phyloP scores from a whole-genome alignment of 2,329 filamentous ascomycete species.

The Pleurostoma richardsiae region DNA sequence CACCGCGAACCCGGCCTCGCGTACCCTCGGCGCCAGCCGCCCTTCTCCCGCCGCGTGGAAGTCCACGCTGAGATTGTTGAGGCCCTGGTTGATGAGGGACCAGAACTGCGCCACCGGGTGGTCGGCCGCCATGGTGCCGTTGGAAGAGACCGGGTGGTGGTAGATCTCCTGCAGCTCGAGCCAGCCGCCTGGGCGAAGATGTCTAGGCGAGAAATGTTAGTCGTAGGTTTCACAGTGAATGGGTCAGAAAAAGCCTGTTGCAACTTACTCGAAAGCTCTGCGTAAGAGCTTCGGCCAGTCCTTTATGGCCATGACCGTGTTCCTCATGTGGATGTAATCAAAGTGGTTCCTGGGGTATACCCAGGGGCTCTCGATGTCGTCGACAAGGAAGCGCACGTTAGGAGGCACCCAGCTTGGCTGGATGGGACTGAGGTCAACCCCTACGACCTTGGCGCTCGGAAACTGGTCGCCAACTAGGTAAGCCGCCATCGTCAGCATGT shows the following conservation, averaged over 20 bases:
- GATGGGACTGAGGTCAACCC: slow-evolving; percentile 39
- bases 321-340: slow-evolving; percentile 56
- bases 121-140: slow-evolving; percentile 34
- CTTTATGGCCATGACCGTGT: slow-evolving; percentile 49
- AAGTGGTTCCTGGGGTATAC: slow-evolving; percentile 48
- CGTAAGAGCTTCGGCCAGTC: slow-evolving; percentile 47
- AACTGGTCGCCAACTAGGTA: slow-evolving; percentile 29
- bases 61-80: slow-evolving; percentile 31
- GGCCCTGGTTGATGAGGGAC: slow-evolving; percentile 16
- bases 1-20: slow-evolving; percentile 36
- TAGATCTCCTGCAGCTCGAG: slow-evolving; percentile 45
- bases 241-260: background rate
- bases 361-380: slow-evolving; percentile 55
- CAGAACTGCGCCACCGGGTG: slow-evolving; percentile 28
- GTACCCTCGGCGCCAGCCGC: slow-evolving; percentile 27
- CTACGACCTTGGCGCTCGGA: slow-evolving; percentile 32
- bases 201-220: slow-evolving; percentile 14
- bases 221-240: no score
- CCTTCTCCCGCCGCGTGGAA: slow-evolving; percentile 23
- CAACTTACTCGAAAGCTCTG: slow-evolving; percentile 39
- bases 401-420: slow-evolving; percentile 46
- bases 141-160: slow-evolving; percentile 33
- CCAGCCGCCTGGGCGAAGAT: slow-evolving; percentile 43
- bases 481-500: slow-evolving; percentile 11
- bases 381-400: slow-evolving; percentile 58